Evolutionary conservation across 176 grass and related monocot species (phyloP), one percentile per base, ranked within the genome.

Genomic region (Oryza officinalis): DNA sequence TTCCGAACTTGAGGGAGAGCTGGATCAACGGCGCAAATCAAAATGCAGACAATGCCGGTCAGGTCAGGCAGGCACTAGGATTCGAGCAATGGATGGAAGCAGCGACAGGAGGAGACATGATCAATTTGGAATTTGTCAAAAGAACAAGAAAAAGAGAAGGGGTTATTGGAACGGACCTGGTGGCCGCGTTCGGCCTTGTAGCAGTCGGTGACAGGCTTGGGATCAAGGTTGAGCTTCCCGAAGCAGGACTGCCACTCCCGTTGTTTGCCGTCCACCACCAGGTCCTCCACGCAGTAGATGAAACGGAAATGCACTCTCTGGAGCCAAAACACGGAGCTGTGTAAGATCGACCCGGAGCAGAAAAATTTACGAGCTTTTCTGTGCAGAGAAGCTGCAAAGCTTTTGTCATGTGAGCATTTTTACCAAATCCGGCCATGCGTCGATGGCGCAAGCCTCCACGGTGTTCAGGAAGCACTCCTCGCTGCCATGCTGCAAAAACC

Each of bases 381-480:
- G 8, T 23, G 54, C 54, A 60, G 54, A 60, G 2, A n/a, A 6
- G 26, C 28, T 20, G 27, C 17, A 77, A 77, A 43, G 82, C n/a
- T 57, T n/a, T 57, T 27, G 77, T 50, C 74, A 82, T 27, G 22
- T 20, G 18, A 35, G 8, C 52, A 6, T 35, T 38, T 38, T 82
- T 89, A 99, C 93, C 93, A 96, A 84, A 84, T 96, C 87, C 52
- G 93, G 93, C 96, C 96, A 96, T 72, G 87, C 83, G 41, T 88
- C 76, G 74, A 96, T 96, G 67, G 91, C 93, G 66, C 93, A 99
- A 80, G 85, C 93, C 84, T 98, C 96, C 72, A 95, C 83, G 28
- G 87, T 93, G 69, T 98, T 98, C 47, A 98, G 91, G 13, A 96
- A n/a, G 71, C 96, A 99, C 76, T 99, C 96, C 45, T 96, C 82